phyloP scores from a whole-genome alignment of 2,329 filamentous ascomycete genomes.

The Fusarium sublunatum region DNA sequence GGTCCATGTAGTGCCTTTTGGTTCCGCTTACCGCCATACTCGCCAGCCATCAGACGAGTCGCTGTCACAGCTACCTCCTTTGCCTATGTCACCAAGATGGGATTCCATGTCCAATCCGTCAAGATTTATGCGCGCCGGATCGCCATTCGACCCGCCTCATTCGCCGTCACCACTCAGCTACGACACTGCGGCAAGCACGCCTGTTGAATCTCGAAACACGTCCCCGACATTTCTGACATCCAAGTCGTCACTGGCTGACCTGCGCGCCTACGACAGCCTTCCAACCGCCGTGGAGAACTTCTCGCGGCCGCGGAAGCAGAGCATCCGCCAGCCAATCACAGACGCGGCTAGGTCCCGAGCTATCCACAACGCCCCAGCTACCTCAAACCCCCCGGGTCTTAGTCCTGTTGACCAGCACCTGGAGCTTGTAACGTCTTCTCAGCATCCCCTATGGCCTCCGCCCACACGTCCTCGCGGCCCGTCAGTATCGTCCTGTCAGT shows the following conservation, averaged over 20 bases:
- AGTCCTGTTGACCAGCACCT: conserved; percentile 47
- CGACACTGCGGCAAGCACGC: conserved; percentile 39
- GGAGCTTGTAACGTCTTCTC: conserved; percentile 47
- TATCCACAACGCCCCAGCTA: conserved; percentile 29
- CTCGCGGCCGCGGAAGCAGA: conserved; percentile 68
- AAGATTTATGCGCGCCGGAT: conserved; percentile 44
- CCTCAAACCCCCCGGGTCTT: conserved; percentile 43
- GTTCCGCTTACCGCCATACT: conserved; percentile 36
- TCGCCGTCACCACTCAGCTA: conserved; percentile 43
- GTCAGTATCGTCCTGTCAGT: conserved; percentile 61
- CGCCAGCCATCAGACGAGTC: conserved; percentile 39
- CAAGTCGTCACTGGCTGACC: conserved; percentile 50
- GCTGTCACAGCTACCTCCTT: conserved; percentile 49
- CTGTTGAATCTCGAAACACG: conserved; percentile 45
- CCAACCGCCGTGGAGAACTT: conserved; percentile 65
- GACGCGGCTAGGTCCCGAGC: conserved; percentile 51
- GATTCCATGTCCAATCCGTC: conserved; percentile 53
- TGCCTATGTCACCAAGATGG: conserved; percentile 59
- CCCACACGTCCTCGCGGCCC: conserved; percentile 55
- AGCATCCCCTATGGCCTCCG: conserved; percentile 55
- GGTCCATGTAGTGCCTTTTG: conserved; percentile 41
- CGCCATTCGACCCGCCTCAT: conserved; percentile 44
- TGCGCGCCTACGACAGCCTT: conserved; percentile 52
- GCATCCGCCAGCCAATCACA: conserved; percentile 58
- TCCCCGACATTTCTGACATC: conserved; percentile 48